phyloP scores from a whole-genome alignment of 768 basidiomycete species.

The Kockovaella imperatae region DNA sequence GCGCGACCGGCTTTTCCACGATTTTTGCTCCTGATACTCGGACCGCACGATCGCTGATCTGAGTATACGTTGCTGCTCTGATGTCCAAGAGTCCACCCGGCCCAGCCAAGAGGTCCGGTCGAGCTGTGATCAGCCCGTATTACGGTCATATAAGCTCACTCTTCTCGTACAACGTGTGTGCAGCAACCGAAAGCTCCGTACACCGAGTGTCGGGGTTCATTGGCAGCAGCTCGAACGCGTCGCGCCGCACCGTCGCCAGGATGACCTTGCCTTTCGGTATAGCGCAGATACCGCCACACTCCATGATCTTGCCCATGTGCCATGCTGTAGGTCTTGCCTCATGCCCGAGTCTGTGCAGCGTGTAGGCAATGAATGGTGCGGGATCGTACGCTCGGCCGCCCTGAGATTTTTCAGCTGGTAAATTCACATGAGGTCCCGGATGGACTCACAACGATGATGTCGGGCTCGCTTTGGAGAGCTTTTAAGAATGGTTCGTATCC shows the following conservation, averaged over 20 bases:
- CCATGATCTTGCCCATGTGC: slow-evolving; percentile 18
- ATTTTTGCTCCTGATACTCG: slow-evolving; percentile 7
- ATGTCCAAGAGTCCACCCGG: slow-evolving; percentile 11
- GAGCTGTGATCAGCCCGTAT: not conserved
- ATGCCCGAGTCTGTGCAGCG: not conserved
- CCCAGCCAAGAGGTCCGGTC: slow-evolving; percentile 9
- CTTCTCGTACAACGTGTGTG: slow-evolving; percentile 15
- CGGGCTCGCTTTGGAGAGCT: slow-evolving; percentile 3
- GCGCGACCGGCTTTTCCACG: not conserved
- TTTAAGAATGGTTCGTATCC: slow-evolving; percentile 11
- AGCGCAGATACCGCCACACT: slow-evolving; percentile 13
- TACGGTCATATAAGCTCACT: not conserved
- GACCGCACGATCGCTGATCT: not conserved
- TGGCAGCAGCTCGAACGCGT: slow-evolving; percentile 9
- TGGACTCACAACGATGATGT: slow-evolving; percentile 9
- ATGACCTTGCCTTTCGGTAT: slow-evolving; percentile 9
- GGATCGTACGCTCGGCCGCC: slow-evolving; percentile 11
- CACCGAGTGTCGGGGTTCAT: slow-evolving; percentile 1
- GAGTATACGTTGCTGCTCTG: not conserved
- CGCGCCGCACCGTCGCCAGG: slow-evolving; percentile 3
- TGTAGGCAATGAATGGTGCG: slow-evolving; percentile 7
- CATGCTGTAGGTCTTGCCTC: slow-evolving; percentile 1
- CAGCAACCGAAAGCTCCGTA: slow-evolving; percentile 5
- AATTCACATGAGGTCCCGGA: not conserved
- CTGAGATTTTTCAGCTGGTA: not conserved